A percentile compares a stretch with the other conserved stretches of the same genome.
These are phyloP conservation scores for Exophiala calicioides DNA, from an alignment of 2,329 filamentous ascomycete genomes.

Conservation along the genomic window DNA sequence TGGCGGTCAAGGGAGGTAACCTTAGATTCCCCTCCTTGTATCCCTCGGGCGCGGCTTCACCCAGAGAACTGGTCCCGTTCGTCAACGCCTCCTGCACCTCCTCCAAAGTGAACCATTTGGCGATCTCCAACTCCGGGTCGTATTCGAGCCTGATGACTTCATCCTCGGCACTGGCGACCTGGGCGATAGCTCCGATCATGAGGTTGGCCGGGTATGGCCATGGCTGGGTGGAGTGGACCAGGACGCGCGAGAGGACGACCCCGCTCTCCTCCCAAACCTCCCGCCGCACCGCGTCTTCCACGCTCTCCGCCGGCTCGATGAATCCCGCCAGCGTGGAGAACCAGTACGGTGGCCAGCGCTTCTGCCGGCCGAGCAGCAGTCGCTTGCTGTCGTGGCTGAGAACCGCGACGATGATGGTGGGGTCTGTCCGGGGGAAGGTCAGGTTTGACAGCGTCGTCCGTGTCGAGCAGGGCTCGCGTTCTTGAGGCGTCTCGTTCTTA, in stretches of 20 bases:
- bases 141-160: conserved; percentile 81
- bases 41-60: conserved; percentile 62
- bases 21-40: conserved; percentile 77
- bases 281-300: conserved; percentile 79
- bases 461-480: conserved; percentile 73
- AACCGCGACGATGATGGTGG: conserved; percentile 92
- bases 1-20: conserved; percentile 81
- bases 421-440: conserved; percentile 87
- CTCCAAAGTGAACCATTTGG: conserved; percentile 81
- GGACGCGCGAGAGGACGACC: conserved; percentile 72
- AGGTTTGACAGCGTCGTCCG: conserved; percentile 86
- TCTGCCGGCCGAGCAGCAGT: conserved; percentile 80
- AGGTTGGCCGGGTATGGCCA: conserved; percentile 85
- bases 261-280: conserved; percentile 88
- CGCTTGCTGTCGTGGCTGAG: conserved; percentile 76
- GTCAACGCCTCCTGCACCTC: conserved; percentile 75
- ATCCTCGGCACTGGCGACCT: conserved; percentile 71
- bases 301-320: conserved; percentile 79
- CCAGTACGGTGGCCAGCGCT: conserved; percentile 80
- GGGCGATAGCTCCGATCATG: conserved; percentile 86
- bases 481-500: conserved; percentile 43
- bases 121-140: conserved; percentile 87
- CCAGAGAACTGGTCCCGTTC: conserved; percentile 67
- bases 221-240: conserved; percentile 80
- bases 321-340: conserved; percentile 88